phyloP scores from a whole-genome alignment of 495 filamentous ascomycete genomes.

The Penicilliopsis zonata region DNA sequence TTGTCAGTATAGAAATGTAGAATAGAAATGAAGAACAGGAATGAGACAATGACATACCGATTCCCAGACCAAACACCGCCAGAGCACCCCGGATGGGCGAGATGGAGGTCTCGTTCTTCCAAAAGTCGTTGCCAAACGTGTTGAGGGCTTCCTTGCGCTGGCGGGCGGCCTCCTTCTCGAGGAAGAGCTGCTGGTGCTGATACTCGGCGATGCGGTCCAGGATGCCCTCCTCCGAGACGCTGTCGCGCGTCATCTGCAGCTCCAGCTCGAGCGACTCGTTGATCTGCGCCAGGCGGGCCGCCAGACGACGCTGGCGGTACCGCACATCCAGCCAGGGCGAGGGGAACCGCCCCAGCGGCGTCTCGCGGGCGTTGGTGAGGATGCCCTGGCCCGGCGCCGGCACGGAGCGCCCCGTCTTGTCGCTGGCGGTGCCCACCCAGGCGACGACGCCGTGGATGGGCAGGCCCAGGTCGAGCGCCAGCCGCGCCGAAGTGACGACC shows the following conservation, averaged over 20 bases:
- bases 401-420: conserved; percentile 11
- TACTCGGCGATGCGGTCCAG: neutral
- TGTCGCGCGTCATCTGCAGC: no score
- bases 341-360: neutral
- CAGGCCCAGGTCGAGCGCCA: conserved; percentile 12
- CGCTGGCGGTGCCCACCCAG: conserved; percentile 5
- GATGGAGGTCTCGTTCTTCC: conserved; percentile 5
- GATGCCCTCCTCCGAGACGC: neutral
- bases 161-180: neutral
- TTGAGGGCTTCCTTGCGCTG: conserved; percentile 1
- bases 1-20: no score
- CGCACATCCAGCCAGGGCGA: conserved; percentile 7
- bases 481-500: conserved; percentile 7
- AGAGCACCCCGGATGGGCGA: conserved; percentile 10
- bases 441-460: conserved; percentile 12
- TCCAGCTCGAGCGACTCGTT: neutral
- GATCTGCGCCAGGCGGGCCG: neutral
- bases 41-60: no score
- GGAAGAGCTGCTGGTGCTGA: no score
- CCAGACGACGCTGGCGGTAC: conserved; percentile 3
- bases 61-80: conserved; percentile 9
- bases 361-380: conserved; percentile 8
- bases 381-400: conserved; percentile 16
- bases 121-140: conserved; percentile 8
- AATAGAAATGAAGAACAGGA: no score